phyloP scores from a whole-genome alignment of 805 yeast genomes.

The Pichia exigua region DNA sequence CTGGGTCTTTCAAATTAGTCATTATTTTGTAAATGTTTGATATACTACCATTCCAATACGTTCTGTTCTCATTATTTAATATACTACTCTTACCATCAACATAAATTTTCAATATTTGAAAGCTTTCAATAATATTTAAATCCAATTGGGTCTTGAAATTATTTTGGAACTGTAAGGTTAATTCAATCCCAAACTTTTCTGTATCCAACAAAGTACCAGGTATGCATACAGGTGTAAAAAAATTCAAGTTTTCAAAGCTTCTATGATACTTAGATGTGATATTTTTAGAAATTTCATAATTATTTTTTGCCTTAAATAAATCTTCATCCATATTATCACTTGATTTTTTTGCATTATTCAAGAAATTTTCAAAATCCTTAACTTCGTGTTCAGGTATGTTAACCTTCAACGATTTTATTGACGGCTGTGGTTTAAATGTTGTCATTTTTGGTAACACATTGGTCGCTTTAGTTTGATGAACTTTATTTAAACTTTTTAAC shows the following conservation, averaged over 20 bases:
- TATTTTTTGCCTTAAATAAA: conserved; percentile 39
- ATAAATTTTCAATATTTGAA: conserved; percentile 3
- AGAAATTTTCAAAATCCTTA: conserved; percentile 32
- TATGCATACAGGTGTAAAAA: conserved; percentile 38
- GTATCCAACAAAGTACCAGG: conserved; percentile 26
- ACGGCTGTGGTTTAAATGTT: conserved; percentile 18
- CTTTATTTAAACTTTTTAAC: conserved; percentile 18
- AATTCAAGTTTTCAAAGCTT: conserved; percentile 34
- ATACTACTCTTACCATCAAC: conserved; percentile 3
- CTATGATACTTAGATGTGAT: conserved; percentile 28
- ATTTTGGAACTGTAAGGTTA: neutral
- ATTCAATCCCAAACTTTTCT: neutral
- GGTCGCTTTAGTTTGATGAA: conserved; percentile 11
- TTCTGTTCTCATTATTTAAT: neutral
- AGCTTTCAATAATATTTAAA: neutral
- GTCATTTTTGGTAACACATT: conserved; percentile 21
- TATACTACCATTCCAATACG: conserved; percentile 3
- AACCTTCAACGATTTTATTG: neutral
- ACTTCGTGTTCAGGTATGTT: conserved; percentile 5
- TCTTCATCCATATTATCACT: conserved; percentile 35
- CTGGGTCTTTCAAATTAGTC: conserved; percentile 32
- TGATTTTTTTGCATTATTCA: conserved; percentile 35
- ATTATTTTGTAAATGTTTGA: conserved; percentile 12
- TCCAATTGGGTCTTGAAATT: neutral
- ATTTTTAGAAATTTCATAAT: conserved; percentile 44